Conservation (phyloP, 2,329 filamentous ascomycete species). For the Diplodia seriata region DNA sequence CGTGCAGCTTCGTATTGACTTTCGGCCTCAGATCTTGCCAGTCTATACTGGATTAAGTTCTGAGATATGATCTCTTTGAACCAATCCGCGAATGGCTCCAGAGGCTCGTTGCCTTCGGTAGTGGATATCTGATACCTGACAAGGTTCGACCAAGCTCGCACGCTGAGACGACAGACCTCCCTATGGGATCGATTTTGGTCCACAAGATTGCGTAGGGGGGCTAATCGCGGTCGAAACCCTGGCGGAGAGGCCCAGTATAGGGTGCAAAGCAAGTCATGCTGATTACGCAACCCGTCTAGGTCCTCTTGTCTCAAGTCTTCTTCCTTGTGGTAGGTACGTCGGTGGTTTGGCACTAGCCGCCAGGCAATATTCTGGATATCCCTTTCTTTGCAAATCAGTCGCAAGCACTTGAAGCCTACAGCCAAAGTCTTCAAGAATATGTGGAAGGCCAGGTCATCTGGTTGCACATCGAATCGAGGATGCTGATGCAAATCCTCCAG, state of each 20-base stretch:
- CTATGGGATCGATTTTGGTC: constrained; percentile 64
- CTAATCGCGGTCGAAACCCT: constrained; percentile 59
- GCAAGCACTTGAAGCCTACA: constrained; percentile 57
- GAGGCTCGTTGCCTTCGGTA: constrained; percentile 53
- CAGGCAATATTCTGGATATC: constrained; percentile 64
- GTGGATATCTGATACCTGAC: constrained; percentile 64
- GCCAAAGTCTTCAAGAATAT: constrained; percentile 65
- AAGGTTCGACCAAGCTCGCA: constrained; percentile 65
- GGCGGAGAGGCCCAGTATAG: constrained; percentile 65
- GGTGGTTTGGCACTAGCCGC: constrained; percentile 66
- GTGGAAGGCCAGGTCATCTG: constrained; percentile 63
- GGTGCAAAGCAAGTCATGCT: constrained; percentile 66
- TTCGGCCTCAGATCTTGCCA: constrained; percentile 65
- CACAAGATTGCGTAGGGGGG: constrained; percentile 61
- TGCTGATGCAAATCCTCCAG: constrained; percentile 57
- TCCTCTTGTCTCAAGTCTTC: constrained; percentile 59
- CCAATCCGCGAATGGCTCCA: constrained; percentile 62
- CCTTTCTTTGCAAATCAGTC: constrained; percentile 56
- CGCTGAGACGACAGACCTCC: constrained; percentile 65
- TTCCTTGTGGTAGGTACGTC: constrained; percentile 66
- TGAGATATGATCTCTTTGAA: constrained; percentile 60
- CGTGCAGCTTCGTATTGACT: constrained; percentile 54
- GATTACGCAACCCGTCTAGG: constrained; percentile 65
- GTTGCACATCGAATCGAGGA: constrained; percentile 53
- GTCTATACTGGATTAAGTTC: constrained; percentile 61